Base-by-base conservation (phyloP, 148 eudicot genomes). In the Rhododendron mucronatum region DNA sequence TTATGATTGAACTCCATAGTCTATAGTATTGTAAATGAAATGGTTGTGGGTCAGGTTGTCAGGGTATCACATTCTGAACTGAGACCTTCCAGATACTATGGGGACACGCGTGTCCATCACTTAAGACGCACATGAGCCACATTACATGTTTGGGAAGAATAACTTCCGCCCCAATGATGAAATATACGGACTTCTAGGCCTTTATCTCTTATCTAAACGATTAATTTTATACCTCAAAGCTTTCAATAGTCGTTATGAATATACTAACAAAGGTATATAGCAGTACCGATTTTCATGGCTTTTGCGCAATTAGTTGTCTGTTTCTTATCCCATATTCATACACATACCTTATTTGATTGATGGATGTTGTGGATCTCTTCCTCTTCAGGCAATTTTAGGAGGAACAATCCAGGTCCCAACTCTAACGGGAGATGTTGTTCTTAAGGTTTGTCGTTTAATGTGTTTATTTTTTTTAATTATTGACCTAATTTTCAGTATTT, bases 401-500 rank as follows among this genome's bases (percentile, higher is more conserved):
- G 99, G 99, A 57, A 96, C 98, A 45, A 89, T 96, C 88, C 98
- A 94, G 93, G 98, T 96, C 59, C 99, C 99, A 47, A 96, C 98
- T 82, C 90, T 96, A 74, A 91, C 93, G 15, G 99, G 99, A 59
- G 95, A 96, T 87, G 98, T 95, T 81, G 99, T 96, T 83, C 92
- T 96, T 78, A 96, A 96, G 98, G 99, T 94, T 47, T 82, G 90
- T 63, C 2, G 28, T 63, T 63, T 63, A 59, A 59, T 59, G 65
- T 1, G 9, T 59, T 2, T 55, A 1, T 23, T 41, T 59, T 20
- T 18, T 4, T 33, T 0, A 1, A 57, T 59, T 59, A 59, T 59
- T 23, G 30, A 23, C 69, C 69, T 23, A 63, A 23, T 63, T 21
- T 59, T n/a, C 12, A 63, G 69, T 21, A 23, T 63, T 21, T 63